Base-by-base conservation (phyloP, 2,329 filamentous ascomycete species). In the Colletotrichum gigasporum region DNA sequence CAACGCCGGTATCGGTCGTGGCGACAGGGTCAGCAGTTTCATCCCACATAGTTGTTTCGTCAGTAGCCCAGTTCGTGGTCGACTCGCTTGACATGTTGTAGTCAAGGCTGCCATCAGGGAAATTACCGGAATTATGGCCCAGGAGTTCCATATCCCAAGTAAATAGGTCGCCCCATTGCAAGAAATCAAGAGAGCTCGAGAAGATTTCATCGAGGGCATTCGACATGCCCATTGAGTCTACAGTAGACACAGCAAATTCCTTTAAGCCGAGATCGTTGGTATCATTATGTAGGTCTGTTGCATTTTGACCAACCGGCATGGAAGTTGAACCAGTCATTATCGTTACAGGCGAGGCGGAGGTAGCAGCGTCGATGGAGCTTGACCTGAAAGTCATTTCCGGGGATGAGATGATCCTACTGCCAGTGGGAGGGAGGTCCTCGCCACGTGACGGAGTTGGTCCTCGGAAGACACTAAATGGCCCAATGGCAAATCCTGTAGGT, bases 141-240 rank as follows among this genome's bases (percentile, higher is more conserved):
- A 28, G 22, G 4, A 54, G 4, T 14, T 32, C 37, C 11, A 18
- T 16, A n/a, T 54, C 37, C 35, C 37, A 42, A 2, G 51, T 42
- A 6, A 54, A 54, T 8, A 54, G 37, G 6, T 54, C 51, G 11
- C 51, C 51, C 51, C 51, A 54, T 28, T 54, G 51, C 24, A 54
- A 3, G 16, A 54, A 54, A 10, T 54, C 51, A 5, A 54, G 37
- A 32, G 51, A 54, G 8, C n/a, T 28, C 10, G 51, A 54, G 20
- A 32, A 41, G n/a, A 54, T 11, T 2, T 44, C 51, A 9, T 22
- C 35, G 6, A 54, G 16, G 10, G 35, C 37, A n/a, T 42, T 32
- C 3, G 51, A 32, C 10, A 42, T 54, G 11, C 16, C n/a, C 11
- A 18, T 24, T 11, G 14, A 16, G 24, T 34, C 24, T 9, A 16